These are phyloP conservation scores for Acanthamoeba quina DNA, from an alignment of 208 protist genomes.

Conservation along the genomic window DNA sequence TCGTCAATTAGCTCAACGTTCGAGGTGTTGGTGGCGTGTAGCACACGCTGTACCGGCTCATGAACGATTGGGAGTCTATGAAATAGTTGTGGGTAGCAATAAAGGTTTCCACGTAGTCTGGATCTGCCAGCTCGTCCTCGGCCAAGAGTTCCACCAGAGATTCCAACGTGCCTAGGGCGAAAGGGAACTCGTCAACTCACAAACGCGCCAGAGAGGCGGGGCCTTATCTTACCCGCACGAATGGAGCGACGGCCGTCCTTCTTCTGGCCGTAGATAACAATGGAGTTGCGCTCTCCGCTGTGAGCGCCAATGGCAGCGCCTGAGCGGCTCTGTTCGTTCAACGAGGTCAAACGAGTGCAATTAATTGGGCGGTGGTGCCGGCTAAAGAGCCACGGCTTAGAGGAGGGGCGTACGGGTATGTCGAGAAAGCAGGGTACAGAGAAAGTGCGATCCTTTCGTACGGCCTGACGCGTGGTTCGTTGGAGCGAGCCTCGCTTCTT, in stretches of 20 bases:
- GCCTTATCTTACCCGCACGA: background rate
- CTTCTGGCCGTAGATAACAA: slow-evolving; percentile 66
- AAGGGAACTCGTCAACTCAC: background rate
- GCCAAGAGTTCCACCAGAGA: slow-evolving; percentile 69
- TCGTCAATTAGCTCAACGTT: background rate
- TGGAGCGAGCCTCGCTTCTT: slow-evolving; percentile 72
- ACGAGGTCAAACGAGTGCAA: background rate
- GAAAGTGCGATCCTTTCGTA: slow-evolving; percentile 52
- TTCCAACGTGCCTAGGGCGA: slow-evolving; percentile 17
- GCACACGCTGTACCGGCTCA: background rate
- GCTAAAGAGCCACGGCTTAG: background rate
- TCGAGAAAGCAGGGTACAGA: slow-evolving; percentile 68
- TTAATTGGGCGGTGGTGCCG: too few relatives aligned
- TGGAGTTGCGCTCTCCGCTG: slow-evolving; percentile 23
- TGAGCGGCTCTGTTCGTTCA: background rate
- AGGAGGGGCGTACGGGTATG: slow-evolving; percentile 8
- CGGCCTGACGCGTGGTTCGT: slow-evolving; percentile 9
- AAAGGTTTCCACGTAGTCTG: slow-evolving; percentile 74
- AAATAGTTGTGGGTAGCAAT: slow-evolving; percentile 73
- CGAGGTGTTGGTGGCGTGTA: background rate
- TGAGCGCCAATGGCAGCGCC: background rate
- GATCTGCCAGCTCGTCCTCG: slow-evolving; percentile 47
- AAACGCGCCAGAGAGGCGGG: too few relatives aligned
- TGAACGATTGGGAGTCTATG: slow-evolving; percentile 71
- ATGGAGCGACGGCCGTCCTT: slow-evolving; percentile 49